Evolutionary conservation across 495 filamentous ascomycete species (phyloP).

Genomic region (Lasiosphaeriaceae sp.): DNA sequence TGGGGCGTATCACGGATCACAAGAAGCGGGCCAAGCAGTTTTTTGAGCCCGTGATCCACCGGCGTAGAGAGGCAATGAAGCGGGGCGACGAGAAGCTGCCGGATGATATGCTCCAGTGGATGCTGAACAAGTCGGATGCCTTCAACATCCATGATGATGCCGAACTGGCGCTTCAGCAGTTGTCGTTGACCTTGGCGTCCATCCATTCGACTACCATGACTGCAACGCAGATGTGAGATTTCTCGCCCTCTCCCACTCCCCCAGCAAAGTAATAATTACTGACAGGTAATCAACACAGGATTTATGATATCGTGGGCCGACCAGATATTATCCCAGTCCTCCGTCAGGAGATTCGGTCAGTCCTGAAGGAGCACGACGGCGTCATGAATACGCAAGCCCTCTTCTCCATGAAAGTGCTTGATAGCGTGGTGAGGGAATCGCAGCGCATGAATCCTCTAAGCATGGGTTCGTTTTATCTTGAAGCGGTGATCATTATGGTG

Average conservation of each 20-base stretch:
- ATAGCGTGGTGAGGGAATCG: too few relatives aligned
- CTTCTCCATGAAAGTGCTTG: too few relatives aligned
- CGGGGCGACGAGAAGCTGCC: not conserved
- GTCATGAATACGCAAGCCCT: too few relatives aligned
- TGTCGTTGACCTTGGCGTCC: not conserved
- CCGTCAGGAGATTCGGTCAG: too few relatives aligned
- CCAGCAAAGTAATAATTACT: too few relatives aligned
- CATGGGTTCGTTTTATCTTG: too few relatives aligned
- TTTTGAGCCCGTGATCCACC: not conserved
- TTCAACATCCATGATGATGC: not conserved
- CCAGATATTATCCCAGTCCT: too few relatives aligned
- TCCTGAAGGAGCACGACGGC: too few relatives aligned
- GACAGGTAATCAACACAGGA: too few relatives aligned
- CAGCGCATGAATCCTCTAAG: too few relatives aligned
- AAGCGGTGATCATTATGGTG: not conserved
- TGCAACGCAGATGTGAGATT: not conserved
- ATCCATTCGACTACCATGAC: not conserved
- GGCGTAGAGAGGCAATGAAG: not conserved
- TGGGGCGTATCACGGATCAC: not conserved
- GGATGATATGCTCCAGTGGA: not conserved
- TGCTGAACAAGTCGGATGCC: not conserved
- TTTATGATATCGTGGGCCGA: too few relatives aligned
- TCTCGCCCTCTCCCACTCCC: too few relatives aligned
- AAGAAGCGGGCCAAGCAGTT: not conserved
- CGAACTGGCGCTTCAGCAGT: not conserved